phyloP scores from a whole-genome alignment of 768 basidiomycete genomes.

The Psilocybe sp. region DNA sequence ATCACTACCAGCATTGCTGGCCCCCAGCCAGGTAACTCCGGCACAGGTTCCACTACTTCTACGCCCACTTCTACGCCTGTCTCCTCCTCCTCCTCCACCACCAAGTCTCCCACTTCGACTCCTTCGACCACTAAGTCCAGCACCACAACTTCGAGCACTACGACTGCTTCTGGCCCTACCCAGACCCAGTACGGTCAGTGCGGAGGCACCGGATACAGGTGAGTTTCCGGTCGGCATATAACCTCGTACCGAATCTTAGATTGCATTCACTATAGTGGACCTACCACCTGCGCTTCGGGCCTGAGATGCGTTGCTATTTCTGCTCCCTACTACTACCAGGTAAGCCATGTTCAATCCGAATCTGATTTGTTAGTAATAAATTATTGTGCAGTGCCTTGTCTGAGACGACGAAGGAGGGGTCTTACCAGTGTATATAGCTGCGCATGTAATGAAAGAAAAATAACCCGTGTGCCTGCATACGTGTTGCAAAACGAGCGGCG shows the following conservation, averaged over 20 bases:
- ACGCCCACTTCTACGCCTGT: background rate
- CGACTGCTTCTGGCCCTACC: conserved; percentile 11
- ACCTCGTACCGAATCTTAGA: background rate
- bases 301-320: conserved; percentile 18
- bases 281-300: conserved; percentile 13
- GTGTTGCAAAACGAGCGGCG: no score
- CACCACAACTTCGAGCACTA: conserved; percentile 9
- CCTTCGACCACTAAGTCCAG: conserved; percentile 6
- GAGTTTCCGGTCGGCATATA: background rate
- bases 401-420: no score
- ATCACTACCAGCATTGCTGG: conserved; percentile 18
- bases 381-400: no score
- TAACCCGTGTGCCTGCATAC: no score
- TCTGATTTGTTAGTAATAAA: no score
- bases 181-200: conserved; percentile 22
- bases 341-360: background rate
- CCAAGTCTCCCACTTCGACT: conserved; percentile 1
- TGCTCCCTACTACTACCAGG: conserved; percentile 19
- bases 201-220: conserved; percentile 16
- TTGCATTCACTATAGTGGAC: conserved; percentile 5
- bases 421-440: no score
- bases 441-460: no score
- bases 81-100: conserved; percentile 4
- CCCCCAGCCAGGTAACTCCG: conserved; percentile 13
- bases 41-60: conserved; percentile 2